Evolutionary conservation across 1,284 basidiomycete species (phyloP), one percentile per base, ranked within the genome.

Genomic region (Leccinum pachyderme): DNA sequence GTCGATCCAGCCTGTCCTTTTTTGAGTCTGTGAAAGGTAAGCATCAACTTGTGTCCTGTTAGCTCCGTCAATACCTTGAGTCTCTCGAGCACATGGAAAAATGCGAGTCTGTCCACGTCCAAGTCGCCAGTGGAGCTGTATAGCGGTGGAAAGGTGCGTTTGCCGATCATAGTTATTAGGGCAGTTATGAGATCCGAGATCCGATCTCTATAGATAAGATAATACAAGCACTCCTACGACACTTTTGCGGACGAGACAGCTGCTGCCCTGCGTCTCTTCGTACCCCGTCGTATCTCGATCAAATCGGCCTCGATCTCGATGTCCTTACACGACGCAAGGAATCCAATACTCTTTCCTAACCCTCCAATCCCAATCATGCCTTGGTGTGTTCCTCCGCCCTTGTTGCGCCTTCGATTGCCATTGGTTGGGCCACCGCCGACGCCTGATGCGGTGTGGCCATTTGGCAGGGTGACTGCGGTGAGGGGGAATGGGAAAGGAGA

Each of bases 1-100:
- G 60, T 94, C 81, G 27, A 94, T 82, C 94, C 95, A 97, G 58
- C 94, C 95, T 0, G 93, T 95, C n/a, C 94, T 80, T 71, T 95
- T 95, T 69, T 96, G 92, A 0, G 91, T 93, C 92, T 95, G 61
- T 24, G 1, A 22, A 6, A 37, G 18, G 43, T 62, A 29, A 60
- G 55, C 9, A 24, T 9, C 3, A 9, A 31, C 0, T 27, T n/a
- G 31, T 22, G n/a, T n/a, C 13, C 15, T 29, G 18, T 15, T 28
- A n/a, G 11, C 41, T 12, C 37, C 22, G 8, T 7, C 2, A 29
- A 28, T 46, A 91, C 93, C 84, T 97, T 97, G 41, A 97, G 75
- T 62, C 85, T 78, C 72, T 95, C 93, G 1, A 97, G 72, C 24
- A 95, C 75, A 67, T 97, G 94, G 57, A 97, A 87, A 70, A 96